A percentile compares a stretch with the other conserved stretches of the same genome.
phyloP scores from a whole-genome alignment of 1,139 yeast species.

The Meyerozyma guilliermondii region DNA sequence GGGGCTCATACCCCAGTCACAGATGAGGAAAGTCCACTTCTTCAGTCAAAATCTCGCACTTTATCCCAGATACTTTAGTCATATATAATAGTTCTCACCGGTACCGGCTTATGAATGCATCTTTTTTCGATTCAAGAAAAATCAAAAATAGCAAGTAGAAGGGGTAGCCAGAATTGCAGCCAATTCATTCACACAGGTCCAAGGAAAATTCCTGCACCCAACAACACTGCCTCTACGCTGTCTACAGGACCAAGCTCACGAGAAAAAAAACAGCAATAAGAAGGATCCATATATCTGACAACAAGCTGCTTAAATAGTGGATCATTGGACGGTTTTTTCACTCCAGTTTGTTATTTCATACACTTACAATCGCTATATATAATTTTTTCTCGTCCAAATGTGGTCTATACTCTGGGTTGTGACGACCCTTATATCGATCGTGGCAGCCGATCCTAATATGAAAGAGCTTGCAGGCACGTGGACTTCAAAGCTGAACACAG shows the following conservation, averaged over 20 bases:
- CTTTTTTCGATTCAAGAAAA: background rate
- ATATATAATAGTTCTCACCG: background rate
- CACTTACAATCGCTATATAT: background rate
- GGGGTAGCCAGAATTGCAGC: background rate
- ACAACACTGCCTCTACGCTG: background rate
- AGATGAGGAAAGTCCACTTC: conserved; percentile 26
- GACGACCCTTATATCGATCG: background rate
- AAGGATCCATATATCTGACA: background rate
- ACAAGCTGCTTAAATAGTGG: too few relatives aligned
- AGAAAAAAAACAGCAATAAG: background rate
- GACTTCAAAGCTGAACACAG: conserved; percentile 90
- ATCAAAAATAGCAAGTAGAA: background rate
- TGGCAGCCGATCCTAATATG: conserved; percentile 17
- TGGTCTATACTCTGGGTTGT: background rate
- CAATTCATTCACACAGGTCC: too few relatives aligned
- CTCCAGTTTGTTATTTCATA: too few relatives aligned
- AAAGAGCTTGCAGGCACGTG: conserved; percentile 77
- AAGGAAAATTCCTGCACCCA: background rate
- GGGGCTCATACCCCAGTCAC: conserved; percentile 31
- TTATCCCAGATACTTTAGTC: background rate
- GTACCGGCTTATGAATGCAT: background rate
- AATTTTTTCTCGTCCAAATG: background rate
- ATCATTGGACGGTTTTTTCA: too few relatives aligned
- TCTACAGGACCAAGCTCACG: background rate
- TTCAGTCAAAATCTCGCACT: conserved; percentile 8